phyloP scores from a whole-genome alignment of 1,139 yeast genomes.

The Pichia sp. region DNA sequence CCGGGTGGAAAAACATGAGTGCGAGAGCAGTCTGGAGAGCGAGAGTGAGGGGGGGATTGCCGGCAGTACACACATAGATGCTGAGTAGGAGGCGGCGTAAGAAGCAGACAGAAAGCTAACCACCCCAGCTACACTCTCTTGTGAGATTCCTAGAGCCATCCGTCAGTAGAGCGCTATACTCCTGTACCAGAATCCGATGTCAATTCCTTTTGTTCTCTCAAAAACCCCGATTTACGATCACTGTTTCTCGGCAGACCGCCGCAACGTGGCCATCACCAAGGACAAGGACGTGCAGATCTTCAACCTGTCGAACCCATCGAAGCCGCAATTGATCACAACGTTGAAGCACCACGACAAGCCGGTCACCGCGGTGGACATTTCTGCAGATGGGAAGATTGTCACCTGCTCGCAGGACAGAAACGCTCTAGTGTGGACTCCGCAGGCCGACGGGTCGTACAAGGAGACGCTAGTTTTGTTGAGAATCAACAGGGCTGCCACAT shows the following conservation, averaged over 20 bases:
- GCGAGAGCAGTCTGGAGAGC: not conserved
- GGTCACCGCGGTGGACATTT: slow-evolving; percentile 91
- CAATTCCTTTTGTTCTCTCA: slow-evolving; percentile 56
- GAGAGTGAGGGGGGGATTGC: not conserved
- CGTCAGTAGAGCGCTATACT: slow-evolving; percentile 33
- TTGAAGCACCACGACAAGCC: slow-evolving; percentile 88
- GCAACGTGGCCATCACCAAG: slow-evolving; percentile 75
- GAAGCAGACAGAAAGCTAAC: no score
- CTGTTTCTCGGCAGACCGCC: slow-evolving; percentile 68
- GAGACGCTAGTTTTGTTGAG: slow-evolving; percentile 91
- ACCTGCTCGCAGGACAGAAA: slow-evolving; percentile 98
- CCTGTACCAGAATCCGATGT: slow-evolving; percentile 25
- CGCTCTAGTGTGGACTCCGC: slow-evolving; percentile 92
- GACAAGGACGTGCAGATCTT: slow-evolving; percentile 73
- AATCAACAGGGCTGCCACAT: slow-evolving; percentile 91
- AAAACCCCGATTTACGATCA: slow-evolving; percentile 88
- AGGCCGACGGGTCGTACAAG: slow-evolving; percentile 53
- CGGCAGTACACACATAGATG: no score
- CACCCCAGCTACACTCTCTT: no score
- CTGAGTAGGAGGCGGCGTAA: no score
- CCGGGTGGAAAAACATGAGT: not conserved
- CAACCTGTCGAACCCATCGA: slow-evolving; percentile 40
- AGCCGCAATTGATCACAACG: slow-evolving; percentile 53
- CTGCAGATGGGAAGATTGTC: slow-evolving; percentile 83
- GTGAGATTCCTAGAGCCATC: no score